These are phyloP conservation scores for sweet orange (Citrus sinensis) DNA, from an alignment of 345 rosid genomes.

Conservation along the genomic window DVS_A1.0 CM039169.1:5113001-5113500, in stretches of 20 bases:
- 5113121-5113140: constrained; percentile 25
- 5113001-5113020: neutral
- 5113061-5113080: constrained; percentile 24
- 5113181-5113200: constrained; percentile 33
- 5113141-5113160: constrained; percentile 17
- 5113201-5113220: constrained; percentile 34
- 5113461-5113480: constrained; percentile 3
- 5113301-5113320: constrained; percentile 17
- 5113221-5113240: constrained; percentile 19
- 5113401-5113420: constrained; percentile 27
- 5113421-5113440: neutral
- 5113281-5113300: constrained; percentile 9
- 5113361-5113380: constrained; percentile 12
- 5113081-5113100: neutral
- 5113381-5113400: constrained; percentile 24
- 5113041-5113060: constrained; percentile 28
- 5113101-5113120: constrained; percentile 24
- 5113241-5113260: constrained; percentile 33
- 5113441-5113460: neutral
- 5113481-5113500: constrained; percentile 10
- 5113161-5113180: constrained; percentile 36
- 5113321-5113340: constrained; percentile 28
- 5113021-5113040: constrained; percentile 23
- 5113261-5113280: neutral
- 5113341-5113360: constrained; percentile 32